These are phyloP conservation scores for Lathyrus sativus DNA, from an alignment of 306 rosid genomes.

Conservation along the genomic window DNA sequence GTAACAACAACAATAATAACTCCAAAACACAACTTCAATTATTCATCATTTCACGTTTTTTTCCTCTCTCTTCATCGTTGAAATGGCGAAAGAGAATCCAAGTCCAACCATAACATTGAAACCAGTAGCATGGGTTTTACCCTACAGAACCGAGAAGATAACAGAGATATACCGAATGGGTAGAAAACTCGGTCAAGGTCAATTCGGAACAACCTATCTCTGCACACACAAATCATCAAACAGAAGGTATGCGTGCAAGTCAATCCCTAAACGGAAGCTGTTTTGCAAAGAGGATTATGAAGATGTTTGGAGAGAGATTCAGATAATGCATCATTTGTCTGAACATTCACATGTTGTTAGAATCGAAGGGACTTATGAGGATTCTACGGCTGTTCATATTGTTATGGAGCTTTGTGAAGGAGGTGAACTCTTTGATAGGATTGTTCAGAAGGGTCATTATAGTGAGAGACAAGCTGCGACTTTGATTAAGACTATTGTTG, in stretches of 20 bases:
- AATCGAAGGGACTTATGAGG: constrained; percentile 55
- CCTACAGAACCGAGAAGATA: constrained; percentile 44
- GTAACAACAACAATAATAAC: neutral
- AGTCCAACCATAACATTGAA: constrained; percentile 31
- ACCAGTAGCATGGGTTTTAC: constrained; percentile 49
- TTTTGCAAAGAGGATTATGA: constrained; percentile 58
- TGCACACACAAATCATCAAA: constrained; percentile 48
- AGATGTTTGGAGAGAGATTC: constrained; percentile 67
- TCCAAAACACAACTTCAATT: neutral
- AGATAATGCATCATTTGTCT: constrained; percentile 64
- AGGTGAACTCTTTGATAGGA: constrained; percentile 56
- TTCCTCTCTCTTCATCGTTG: neutral
- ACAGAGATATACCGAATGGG: constrained; percentile 48
- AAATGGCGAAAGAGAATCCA: constrained; percentile 37
- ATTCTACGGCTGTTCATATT: constrained; percentile 46
- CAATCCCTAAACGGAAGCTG: constrained; percentile 55
- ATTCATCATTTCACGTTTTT: neutral
- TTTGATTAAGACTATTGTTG: constrained; percentile 51
- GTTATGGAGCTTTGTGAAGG: constrained; percentile 67
- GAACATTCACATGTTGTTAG: constrained; percentile 51
- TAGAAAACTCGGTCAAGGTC: constrained; percentile 58
- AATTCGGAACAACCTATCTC: constrained; percentile 53
- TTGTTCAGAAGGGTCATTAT: constrained; percentile 58
- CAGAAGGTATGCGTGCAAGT: constrained; percentile 50
- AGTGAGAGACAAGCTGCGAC: constrained; percentile 56